Conservation (phyloP, 2,329 filamentous ascomycete species). For the Calonectria pauciramosa region DNA sequence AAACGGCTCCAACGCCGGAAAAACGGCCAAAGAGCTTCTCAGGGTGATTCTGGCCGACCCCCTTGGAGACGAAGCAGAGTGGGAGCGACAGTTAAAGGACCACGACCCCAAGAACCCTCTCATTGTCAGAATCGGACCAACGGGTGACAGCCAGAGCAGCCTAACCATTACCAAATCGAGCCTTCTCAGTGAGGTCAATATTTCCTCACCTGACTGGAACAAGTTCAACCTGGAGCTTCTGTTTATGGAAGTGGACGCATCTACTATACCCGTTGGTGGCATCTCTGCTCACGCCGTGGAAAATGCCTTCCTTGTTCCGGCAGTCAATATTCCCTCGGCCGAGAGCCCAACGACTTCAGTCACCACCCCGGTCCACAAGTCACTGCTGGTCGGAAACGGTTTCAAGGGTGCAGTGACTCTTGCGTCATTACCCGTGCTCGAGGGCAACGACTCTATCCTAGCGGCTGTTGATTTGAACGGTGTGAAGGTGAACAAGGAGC, state of each 20-base stretch:
- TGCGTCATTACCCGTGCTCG: slow-evolving; percentile 57
- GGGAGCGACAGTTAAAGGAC: slow-evolving; percentile 74
- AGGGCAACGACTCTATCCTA: slow-evolving; percentile 59
- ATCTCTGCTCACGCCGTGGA: slow-evolving; percentile 60
- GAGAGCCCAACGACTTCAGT: slow-evolving; percentile 76
- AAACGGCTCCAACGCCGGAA: slow-evolving; percentile 53
- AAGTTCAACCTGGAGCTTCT: slow-evolving; percentile 75
- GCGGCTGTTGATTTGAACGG: slow-evolving; percentile 71
- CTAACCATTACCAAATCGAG: slow-evolving; percentile 48
- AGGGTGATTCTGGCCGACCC: slow-evolving; percentile 80
- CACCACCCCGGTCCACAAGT: slow-evolving; percentile 87
- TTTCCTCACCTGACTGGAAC: slow-evolving; percentile 74
- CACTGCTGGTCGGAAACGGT: slow-evolving; percentile 80
- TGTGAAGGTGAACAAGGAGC: slow-evolving; percentile 56
- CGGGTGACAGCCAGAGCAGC: slow-evolving; percentile 45
- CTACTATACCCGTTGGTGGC: slow-evolving; percentile 50
- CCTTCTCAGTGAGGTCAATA: slow-evolving; percentile 69
- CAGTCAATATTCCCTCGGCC: slow-evolving; percentile 77
- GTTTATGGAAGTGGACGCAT: slow-evolving; percentile 64
- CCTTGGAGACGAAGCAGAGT: slow-evolving; percentile 70
- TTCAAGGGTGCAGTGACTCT: slow-evolving; percentile 75
- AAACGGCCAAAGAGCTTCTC: slow-evolving; percentile 74
- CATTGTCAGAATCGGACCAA: slow-evolving; percentile 68
- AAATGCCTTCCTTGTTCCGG: slow-evolving; percentile 81
- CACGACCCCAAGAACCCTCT: slow-evolving; percentile 69